Evolutionary conservation across 139 green algal genomes (phyloP).

Genomic region (Chlamydomonas sphaeroides): DNA sequence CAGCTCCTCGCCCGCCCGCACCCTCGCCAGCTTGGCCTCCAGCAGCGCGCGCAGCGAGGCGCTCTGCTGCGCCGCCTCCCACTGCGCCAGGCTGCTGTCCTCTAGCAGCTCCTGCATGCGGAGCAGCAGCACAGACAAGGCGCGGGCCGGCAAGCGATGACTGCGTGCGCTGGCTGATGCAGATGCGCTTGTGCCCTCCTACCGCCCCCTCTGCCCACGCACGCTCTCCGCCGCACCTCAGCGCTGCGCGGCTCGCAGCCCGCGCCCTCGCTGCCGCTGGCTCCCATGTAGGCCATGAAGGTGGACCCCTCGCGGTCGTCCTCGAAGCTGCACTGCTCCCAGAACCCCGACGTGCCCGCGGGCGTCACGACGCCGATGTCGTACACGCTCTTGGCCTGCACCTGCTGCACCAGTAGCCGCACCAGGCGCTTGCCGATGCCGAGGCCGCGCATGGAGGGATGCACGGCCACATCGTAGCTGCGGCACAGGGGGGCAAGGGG

Average conservation of each 20-base stretch:
- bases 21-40: conserved; percentile 8
- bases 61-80: conserved; percentile 6
- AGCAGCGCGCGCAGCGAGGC: conserved; percentile 13
- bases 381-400: conserved; percentile 18
- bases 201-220: no score
- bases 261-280: not conserved
- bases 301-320: conserved; percentile 33
- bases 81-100: not conserved
- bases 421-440: conserved; percentile 32
- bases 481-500: not conserved
- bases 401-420: conserved; percentile 36
- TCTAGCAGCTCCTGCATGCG: not conserved
- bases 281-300: conserved; percentile 18
- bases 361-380: conserved; percentile 16
- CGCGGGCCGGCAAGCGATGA: no score
- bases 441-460: conserved; percentile 6
- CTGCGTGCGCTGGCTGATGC: no score
- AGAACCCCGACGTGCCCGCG: not conserved
- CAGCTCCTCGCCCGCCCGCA: no score
- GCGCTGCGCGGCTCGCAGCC: not conserved
- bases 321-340: conserved; percentile 10
- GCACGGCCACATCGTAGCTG: conserved; percentile 30
- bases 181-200: no score
- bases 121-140: no score
- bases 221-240: no score